Percentiles rank a stretch among this genome's conserved stretches.
Conservation (phyloP, 1,284 basidiomycete genomes). For the Nidula niveotomentosa region DNA sequence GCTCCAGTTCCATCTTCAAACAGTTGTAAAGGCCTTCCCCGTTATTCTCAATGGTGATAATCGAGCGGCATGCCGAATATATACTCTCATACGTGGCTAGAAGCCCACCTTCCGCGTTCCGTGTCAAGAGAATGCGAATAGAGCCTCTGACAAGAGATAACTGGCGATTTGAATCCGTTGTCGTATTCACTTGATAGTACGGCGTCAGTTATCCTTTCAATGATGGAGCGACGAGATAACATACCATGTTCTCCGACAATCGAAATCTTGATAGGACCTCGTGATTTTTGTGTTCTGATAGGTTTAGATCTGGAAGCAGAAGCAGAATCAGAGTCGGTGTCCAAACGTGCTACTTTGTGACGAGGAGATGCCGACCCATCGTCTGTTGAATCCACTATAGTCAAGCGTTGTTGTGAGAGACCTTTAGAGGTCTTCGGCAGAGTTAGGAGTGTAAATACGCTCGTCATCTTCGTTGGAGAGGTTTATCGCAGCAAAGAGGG, state of each 20-base stretch:
- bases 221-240: not conserved
- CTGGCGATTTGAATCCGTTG: slow-evolving; percentile 17
- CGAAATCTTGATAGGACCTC: slow-evolving; percentile 40
- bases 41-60: slow-evolving; percentile 48
- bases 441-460: slow-evolving; percentile 41
- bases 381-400: slow-evolving; percentile 22
- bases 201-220: not conserved
- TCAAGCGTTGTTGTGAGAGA: slow-evolving; percentile 42
- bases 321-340: slow-evolving; percentile 59
- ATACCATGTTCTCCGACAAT: slow-evolving; percentile 41
- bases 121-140: slow-evolving; percentile 43
- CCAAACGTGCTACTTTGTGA: slow-evolving; percentile 65
- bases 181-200: slow-evolving; percentile 15
- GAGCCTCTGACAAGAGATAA: slow-evolving; percentile 35
- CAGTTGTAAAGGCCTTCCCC: slow-evolving; percentile 54
- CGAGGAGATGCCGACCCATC: slow-evolving; percentile 56
- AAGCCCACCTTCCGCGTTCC: slow-evolving; percentile 26
- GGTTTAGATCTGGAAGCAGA: slow-evolving; percentile 56
- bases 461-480: slow-evolving; percentile 20
- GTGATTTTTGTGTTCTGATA: slow-evolving; percentile 13
- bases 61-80: slow-evolving; percentile 52
- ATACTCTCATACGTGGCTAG: slow-evolving; percentile 54
- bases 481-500: not conserved
- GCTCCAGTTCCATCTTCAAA: slow-evolving; percentile 54
- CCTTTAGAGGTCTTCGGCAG: slow-evolving; percentile 54